Evolutionary conservation across 129 eudicot genomes (phyloP).

Genomic region (Tagetes patula): DNA sequence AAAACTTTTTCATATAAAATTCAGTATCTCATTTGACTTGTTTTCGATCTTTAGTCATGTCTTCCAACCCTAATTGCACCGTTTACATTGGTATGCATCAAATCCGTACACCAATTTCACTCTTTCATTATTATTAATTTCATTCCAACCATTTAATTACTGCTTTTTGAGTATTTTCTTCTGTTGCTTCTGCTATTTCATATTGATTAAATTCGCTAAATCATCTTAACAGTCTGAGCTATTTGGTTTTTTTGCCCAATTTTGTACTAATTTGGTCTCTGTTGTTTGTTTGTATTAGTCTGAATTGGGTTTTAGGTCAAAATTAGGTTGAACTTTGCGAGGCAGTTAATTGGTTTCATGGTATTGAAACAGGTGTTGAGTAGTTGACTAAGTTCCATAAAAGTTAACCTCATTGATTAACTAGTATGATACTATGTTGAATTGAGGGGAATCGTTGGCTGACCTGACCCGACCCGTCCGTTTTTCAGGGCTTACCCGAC

Average conservation of each 20-base stretch:
- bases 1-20: too few relatives aligned
- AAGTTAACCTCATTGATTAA: background rate
- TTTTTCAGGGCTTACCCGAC: background rate
- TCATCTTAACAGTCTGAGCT: background rate
- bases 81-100: slow-evolving; percentile 29
- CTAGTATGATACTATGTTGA: background rate
- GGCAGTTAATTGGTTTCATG: background rate
- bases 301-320: background rate
- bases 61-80: slow-evolving; percentile 35
- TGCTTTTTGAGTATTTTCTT: background rate
- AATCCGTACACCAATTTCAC: background rate
- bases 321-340: too few relatives aligned
- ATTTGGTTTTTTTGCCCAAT: background rate
- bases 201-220: background rate
- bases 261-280: slow-evolving; percentile 2
- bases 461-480: background rate
- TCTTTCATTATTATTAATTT: background rate
- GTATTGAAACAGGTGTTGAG: background rate
- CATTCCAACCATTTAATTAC: slow-evolving; percentile 14
- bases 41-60: background rate
- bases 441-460: background rate
- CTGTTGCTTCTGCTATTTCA: background rate
- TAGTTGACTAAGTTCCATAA: background rate
- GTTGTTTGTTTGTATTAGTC: background rate
- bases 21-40: too few relatives aligned